Base-by-base conservation (phyloP, 2,329 filamentous ascomycete genomes). In the Nemania abortiva region DNA sequence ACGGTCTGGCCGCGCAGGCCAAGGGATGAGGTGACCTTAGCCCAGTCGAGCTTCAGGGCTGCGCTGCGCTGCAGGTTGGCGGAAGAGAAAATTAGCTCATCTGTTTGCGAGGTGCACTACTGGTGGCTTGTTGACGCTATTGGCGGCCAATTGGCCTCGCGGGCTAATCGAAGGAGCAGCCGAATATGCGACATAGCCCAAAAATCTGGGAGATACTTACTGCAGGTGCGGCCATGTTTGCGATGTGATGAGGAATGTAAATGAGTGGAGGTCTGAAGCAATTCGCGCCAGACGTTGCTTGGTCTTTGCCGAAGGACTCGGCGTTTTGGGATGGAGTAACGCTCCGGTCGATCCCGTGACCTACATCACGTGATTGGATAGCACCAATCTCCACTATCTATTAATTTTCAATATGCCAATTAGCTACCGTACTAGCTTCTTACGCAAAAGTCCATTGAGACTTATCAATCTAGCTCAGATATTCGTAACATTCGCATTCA, bases 31-130 rank as follows among this genome's bases (percentile, higher is more conserved):
- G 92, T 92, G 81, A 99, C 90, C 87, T 97, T 96, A 86, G 90
- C 90, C 96, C 96, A 99, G 91, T 99, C 96, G 89, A 99, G 90
- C 90, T 98, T 99, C 85, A 97, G 90, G 85, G 95, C 95, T 88
- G 95, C 95, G 90, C 94, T 97, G 89, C 94, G 92, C 95, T 98
- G 83, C 83, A 70, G 68, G 65, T 66, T 58, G 34, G 53, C 59
- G 63, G 70, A 74, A 74, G 70, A 75, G 74, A 79, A 85, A 87
- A 87, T 88, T 87, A 88, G 86, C 86, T 87, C 86, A 86, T 75
- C 66, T 53, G 66, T 70, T 54, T 18, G 59, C 39, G 15, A 47
- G 54, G 45, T 7, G 47, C 58, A 34, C 65, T 45, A 27, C 47
- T 4, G 9, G 70, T 62, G 71, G 62, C 75, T 69, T 72, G 78